Base-by-base conservation (phyloP, 257 asterid genomes). In the Anisodus acutangulus region DNA sequence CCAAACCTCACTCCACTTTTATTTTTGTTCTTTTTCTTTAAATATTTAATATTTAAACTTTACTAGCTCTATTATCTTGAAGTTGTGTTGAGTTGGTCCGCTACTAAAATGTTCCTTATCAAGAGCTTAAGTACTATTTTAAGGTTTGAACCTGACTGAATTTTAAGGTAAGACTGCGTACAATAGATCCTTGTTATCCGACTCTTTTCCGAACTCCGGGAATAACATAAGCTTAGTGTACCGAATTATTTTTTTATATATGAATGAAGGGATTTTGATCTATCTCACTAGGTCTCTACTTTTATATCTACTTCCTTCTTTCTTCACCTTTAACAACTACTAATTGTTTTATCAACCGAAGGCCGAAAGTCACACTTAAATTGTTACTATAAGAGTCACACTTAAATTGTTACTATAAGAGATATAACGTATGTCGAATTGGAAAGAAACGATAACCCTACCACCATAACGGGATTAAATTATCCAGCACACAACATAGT, bases 351-450 rank as follows among this genome's bases (percentile, higher is more conserved):
- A 76, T 26, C 3, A 76, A 76, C 47, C 26, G 9, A 22, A 76
- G 39, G 81, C 26, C 63, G 81, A 53, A 76, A 76, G 64, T 13
- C 49, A 76, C 63, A 22, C 64, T 76, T 53, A 76, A 26, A 22
- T 22, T 26, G 8, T 53, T 26, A 51, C 62, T 2, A 76, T 22
- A 76, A 53, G 47, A 49, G 4, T 13, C 49, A 76, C 63, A 22
- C 64, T 76, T 53, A 76, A 26, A 22, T 22, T 26, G 8, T 53
- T 26, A 51, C 62, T 2, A 76, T 22, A 76, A 53, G 47, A 49
- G 4, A 22, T 12, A 74, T 49, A 51, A 26, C 15, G 51, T 76
- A 76, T 22, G 64, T 26, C 26, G 26, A 76, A 51, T 76, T 76
- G 80, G 0, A n/a, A 11, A 74, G 47, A 72, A 11, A 49, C 19